phyloP scores from a whole-genome alignment of 176 grass and related monocot genomes.

The Panicum miliaceum region DNA sequence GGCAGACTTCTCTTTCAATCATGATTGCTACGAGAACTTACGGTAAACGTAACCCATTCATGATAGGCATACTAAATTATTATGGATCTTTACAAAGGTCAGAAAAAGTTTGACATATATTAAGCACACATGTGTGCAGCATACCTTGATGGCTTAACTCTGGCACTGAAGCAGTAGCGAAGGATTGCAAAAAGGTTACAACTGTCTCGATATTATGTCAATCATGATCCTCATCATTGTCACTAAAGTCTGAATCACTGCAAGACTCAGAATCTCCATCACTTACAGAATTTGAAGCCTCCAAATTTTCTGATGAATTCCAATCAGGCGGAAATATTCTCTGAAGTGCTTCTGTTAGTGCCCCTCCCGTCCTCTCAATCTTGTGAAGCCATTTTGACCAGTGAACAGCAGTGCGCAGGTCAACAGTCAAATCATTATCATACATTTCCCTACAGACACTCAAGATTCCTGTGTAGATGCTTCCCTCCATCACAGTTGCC shows the following conservation, averaged over 20 bases:
- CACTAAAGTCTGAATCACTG: constrained; percentile 59
- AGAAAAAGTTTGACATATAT: neutral
- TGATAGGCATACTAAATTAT: neutral
- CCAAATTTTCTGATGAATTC: constrained; percentile 64
- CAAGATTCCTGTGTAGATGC: constrained; percentile 75
- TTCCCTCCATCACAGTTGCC: constrained; percentile 71
- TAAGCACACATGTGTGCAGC: neutral
- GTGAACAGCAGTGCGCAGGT: constrained; percentile 85
- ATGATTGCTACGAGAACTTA: neutral
- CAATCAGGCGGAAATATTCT: constrained; percentile 93
- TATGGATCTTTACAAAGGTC: neutral
- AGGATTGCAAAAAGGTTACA: neutral
- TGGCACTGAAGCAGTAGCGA: neutral
- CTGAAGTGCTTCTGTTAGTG: constrained; percentile 92
- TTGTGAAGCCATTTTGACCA: constrained; percentile 85
- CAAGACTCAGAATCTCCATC: constrained; percentile 45
- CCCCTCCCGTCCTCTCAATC: constrained; percentile 83
- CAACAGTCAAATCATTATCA: constrained; percentile 80
- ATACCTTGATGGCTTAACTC: constrained; percentile 48
- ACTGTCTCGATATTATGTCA: constrained; percentile 37
- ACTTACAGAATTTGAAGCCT: constrained; percentile 43
- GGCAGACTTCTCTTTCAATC: neutral
- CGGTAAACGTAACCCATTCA: neutral
- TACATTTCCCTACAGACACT: constrained; percentile 90
- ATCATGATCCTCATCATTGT: constrained; percentile 37